Conservation (phyloP, 2,329 filamentous ascomycete genomes). For the Bertia moriformis region DNA sequence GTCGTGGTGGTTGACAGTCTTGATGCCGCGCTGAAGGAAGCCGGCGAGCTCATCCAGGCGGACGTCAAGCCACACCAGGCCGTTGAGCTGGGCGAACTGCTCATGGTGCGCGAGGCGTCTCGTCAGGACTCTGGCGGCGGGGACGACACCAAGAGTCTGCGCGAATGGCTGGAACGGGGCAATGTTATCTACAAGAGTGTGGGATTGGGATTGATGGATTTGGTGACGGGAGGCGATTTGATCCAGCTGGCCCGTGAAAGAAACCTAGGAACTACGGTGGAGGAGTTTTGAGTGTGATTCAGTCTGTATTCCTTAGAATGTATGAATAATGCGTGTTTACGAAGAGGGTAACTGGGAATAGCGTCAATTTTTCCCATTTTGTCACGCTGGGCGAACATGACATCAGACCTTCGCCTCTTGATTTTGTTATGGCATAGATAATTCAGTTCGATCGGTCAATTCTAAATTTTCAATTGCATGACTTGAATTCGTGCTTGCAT, state of each 20-base stretch:
- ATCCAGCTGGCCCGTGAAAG: conserved; percentile 37
- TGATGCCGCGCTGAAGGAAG: conserved; percentile 44
- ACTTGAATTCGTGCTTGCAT: too few relatives aligned
- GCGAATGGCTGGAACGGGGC: conserved; percentile 44
- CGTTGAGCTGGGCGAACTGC: conserved; percentile 40
- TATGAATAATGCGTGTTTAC: too few relatives aligned
- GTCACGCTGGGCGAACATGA: too few relatives aligned
- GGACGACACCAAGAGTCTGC: conserved; percentile 24
- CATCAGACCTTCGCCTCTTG: too few relatives aligned
- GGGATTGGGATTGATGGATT: conserved; percentile 54
- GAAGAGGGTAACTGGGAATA: too few relatives aligned
- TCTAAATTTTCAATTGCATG: too few relatives aligned
- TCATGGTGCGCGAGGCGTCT: conserved; percentile 3
- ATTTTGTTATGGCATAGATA: too few relatives aligned
- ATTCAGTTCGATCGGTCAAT: too few relatives aligned
- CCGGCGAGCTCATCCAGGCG: conserved; percentile 53
- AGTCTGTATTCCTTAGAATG: too few relatives aligned
- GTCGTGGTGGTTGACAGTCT: conserved; percentile 36
- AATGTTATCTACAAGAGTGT: conserved; percentile 60
- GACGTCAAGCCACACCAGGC: conserved; percentile 39
- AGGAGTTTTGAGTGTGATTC: conserved; percentile 13
- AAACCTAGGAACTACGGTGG: conserved; percentile 28
- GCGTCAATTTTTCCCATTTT: too few relatives aligned
- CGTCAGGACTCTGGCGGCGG: conserved; percentile 5
- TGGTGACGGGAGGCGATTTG: conserved; percentile 45